These are phyloP conservation scores for Colletotrichum endophyticum DNA, from an alignment of 2,329 filamentous ascomycete genomes.

Conservation along the genomic window DNA sequence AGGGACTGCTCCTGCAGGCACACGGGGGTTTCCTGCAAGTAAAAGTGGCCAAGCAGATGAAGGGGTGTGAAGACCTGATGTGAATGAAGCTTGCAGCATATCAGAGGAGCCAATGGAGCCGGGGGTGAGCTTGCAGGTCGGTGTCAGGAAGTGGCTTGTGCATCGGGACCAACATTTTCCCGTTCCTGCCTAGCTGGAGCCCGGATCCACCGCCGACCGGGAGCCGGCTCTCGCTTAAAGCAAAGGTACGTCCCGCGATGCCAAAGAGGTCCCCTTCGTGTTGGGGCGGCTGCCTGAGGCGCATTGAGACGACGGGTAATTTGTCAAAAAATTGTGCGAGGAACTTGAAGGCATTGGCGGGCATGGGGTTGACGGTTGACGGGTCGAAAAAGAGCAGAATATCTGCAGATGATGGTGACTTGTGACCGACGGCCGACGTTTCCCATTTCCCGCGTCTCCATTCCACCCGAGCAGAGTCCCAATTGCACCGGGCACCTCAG, in stretches of 20 bases:
- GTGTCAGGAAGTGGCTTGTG: background rate
- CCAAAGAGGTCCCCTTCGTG: background rate
- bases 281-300: background rate
- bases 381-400: background rate
- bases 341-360: background rate
- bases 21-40: constrained; percentile 1
- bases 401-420: background rate
- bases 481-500: background rate
- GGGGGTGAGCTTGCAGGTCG: background rate
- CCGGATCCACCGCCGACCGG: background rate
- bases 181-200: background rate
- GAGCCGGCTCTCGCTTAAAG: background rate
- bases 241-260: background rate
- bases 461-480: background rate
- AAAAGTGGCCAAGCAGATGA: background rate
- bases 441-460: constrained; percentile 6
- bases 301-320: background rate
- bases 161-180: background rate
- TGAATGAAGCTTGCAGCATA: background rate
- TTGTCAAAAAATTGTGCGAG: background rate
- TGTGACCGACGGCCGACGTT: background rate
- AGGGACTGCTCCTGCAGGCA: constrained; percentile 15
- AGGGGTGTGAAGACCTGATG: background rate
- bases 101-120: background rate
- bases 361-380: background rate